Percentiles rank a stretch among this genome's conserved stretches.
Conservation (phyloP, 768 basidiomycete genomes). For the Pleurotus ostreatus region DNA sequence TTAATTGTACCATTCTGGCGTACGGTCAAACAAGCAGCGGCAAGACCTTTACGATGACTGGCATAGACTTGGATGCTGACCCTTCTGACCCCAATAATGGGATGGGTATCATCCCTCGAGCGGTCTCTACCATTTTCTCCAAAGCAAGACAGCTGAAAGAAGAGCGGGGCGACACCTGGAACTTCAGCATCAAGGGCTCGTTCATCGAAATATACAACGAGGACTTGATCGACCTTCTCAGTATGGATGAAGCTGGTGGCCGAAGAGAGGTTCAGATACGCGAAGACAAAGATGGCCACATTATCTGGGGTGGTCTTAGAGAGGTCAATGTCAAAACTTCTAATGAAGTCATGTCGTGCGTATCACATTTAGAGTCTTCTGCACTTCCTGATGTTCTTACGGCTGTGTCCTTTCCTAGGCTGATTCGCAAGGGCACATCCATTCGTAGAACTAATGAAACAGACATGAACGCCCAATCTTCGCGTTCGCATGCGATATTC, state of each 20-base stretch:
- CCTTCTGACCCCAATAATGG: slow-evolving; percentile 76
- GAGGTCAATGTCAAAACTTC: slow-evolving; percentile 86
- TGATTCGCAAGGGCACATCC: slow-evolving; percentile 85
- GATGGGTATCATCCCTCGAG: slow-evolving; percentile 95
- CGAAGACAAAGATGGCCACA: slow-evolving; percentile 95
- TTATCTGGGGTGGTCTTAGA: slow-evolving; percentile 93
- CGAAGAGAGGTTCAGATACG: slow-evolving; percentile 90
- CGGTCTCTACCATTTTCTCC: slow-evolving; percentile 85
- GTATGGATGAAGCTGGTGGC: slow-evolving; percentile 64
- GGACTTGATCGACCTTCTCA: slow-evolving; percentile 93
- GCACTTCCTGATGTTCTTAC: slow-evolving; percentile 7
- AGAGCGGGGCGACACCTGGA: slow-evolving; percentile 73
- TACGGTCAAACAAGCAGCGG: slow-evolving; percentile 98
- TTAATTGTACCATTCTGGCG: slow-evolving; percentile 96
- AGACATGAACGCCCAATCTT: slow-evolving; percentile 98
- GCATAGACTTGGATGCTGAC: slow-evolving; percentile 85
- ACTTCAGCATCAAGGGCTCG: slow-evolving; percentile 76
- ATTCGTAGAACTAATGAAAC: slow-evolving; percentile 95
- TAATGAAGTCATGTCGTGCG: slow-evolving; percentile 89
- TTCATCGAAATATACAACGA: slow-evolving; percentile 99
- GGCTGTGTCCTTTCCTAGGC: slow-evolving; percentile 39
- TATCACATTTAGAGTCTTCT: slow-evolving; percentile 16
- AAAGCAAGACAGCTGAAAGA: slow-evolving; percentile 73
- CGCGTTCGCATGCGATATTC: slow-evolving; percentile 98
- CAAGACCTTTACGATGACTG: slow-evolving; percentile 98